Evolutionary conservation across 176 grass and related monocot species (phyloP), one percentile per base, ranked within the genome.

Genomic region (Phyllostachys edulis): DNA sequence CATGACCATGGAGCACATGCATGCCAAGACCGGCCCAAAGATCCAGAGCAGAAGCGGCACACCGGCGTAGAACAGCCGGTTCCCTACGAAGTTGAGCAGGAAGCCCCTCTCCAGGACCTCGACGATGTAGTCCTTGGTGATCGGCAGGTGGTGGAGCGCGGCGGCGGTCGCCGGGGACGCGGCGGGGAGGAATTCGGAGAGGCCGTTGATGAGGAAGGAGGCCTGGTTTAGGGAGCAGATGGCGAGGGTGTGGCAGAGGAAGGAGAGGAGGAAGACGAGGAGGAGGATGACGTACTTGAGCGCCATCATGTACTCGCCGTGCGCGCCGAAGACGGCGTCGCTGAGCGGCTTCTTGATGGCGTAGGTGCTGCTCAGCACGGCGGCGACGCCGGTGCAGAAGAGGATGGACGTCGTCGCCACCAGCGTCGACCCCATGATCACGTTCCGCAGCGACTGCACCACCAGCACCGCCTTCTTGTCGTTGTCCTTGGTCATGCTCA

Each of bases 311-410:
- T 80, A 47, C 85, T 94, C 94, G 65, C 92, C 89, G 63, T 84
- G 94, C 1, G 91, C 91, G 14, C 91, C 94, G 70, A 91, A 94
- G 11, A 90, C 82, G 29, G 87, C 44, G 60, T 86, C 92, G 79
- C 88, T 84, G 3, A 97, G 85, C 8, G 94, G 91, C 82, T 94
- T 93, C 89, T 97, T 97, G 7, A 97, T 79, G 55, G 69, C 78
- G 91, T 94, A 97, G 7, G 94, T 97, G 94, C 91, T 94, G 80
- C 94, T 97, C 6, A 97, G 82, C 75, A 97, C 67, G 32, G 94
- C 94, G 0, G 94, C 94, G 0, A 97, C 82, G 75, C 94, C 91
- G 0, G 94, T 91, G 68, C 82, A 90, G 61, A 94, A 82, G 79
- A 97, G 82, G 78, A 97, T 62, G 13, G 94, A 86, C 36, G 91